Evolutionary conservation across 306 rosid species (phyloP).

Genomic region (Pachyrhizus erosus): DNA sequence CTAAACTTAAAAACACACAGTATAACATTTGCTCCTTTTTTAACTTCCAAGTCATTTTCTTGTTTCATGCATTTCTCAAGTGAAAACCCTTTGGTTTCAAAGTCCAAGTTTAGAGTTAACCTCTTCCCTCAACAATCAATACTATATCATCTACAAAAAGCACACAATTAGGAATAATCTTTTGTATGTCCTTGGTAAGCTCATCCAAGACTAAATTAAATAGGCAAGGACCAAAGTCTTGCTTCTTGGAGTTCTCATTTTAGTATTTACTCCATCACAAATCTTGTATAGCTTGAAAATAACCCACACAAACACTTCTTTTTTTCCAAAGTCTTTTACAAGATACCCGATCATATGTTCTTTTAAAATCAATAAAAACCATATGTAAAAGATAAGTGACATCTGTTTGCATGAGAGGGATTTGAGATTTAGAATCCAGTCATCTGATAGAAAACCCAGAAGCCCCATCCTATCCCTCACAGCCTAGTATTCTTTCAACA

Average conservation of each 20-base stretch:
- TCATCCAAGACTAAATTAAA: background rate
- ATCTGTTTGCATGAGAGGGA: too few relatives aligned
- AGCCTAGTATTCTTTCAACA: background rate
- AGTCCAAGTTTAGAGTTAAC: background rate
- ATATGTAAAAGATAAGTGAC: too few relatives aligned
- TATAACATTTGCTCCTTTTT: background rate
- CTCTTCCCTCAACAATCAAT: background rate
- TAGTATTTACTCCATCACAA: too few relatives aligned
- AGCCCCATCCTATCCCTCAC: background rate
- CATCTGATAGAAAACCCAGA: background rate
- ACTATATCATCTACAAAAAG: background rate
- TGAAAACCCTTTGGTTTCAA: background rate
- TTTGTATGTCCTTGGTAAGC: background rate
- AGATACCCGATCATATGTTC: too few relatives aligned
- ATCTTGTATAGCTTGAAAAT: too few relatives aligned
- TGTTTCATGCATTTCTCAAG: background rate
- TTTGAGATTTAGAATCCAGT: too few relatives aligned
- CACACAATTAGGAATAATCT: background rate
- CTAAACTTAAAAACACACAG: background rate
- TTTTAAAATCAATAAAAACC: too few relatives aligned
- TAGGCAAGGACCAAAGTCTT: background rate
- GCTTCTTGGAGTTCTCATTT: too few relatives aligned
- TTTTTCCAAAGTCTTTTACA: too few relatives aligned
- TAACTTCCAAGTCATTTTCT: background rate
- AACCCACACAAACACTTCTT: too few relatives aligned